phyloP scores from a whole-genome alignment of 495 filamentous ascomycete species.

The Copromyces sp. region DNA sequence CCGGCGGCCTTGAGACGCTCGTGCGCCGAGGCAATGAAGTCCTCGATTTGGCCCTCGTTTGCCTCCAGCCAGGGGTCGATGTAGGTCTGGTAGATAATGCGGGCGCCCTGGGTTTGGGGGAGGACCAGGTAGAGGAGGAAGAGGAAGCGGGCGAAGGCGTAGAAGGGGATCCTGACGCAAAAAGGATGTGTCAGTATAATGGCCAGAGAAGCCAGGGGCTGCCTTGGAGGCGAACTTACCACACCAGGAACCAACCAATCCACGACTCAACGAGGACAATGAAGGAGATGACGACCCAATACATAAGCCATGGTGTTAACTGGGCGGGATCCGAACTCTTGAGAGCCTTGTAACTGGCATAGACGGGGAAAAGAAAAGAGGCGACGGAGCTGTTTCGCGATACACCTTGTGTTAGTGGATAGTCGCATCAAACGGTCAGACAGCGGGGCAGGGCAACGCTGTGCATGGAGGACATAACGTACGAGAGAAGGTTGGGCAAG shows the following conservation, averaged over 20 bases:
- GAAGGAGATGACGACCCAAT: constrained; percentile 88
- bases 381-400: constrained; percentile 55
- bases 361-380: constrained; percentile 90
- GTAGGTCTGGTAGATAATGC: constrained; percentile 70
- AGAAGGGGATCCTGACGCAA: constrained; percentile 71
- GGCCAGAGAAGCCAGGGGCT: neutral
- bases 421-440: neutral
- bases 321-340: constrained; percentile 83
- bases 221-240: constrained; percentile 36
- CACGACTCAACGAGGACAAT: constrained; percentile 77
- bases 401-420: constrained; percentile 3
- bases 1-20: constrained; percentile 72
- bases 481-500: constrained; percentile 72
- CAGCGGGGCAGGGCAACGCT: neutral
- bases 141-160: constrained; percentile 78
- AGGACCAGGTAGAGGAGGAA: constrained; percentile 93
- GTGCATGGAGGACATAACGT: constrained; percentile 27
- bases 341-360: constrained; percentile 96
- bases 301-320: constrained; percentile 98
- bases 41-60: constrained; percentile 84
- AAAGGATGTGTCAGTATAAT: neutral
- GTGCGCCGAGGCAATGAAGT: constrained; percentile 72
- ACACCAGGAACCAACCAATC: constrained; percentile 73
- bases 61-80: constrained; percentile 80
- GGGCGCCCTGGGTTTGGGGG: constrained; percentile 90